phyloP scores from a whole-genome alignment of 306 rosid genomes.

The Pachyrhizus erosus region DNA sequence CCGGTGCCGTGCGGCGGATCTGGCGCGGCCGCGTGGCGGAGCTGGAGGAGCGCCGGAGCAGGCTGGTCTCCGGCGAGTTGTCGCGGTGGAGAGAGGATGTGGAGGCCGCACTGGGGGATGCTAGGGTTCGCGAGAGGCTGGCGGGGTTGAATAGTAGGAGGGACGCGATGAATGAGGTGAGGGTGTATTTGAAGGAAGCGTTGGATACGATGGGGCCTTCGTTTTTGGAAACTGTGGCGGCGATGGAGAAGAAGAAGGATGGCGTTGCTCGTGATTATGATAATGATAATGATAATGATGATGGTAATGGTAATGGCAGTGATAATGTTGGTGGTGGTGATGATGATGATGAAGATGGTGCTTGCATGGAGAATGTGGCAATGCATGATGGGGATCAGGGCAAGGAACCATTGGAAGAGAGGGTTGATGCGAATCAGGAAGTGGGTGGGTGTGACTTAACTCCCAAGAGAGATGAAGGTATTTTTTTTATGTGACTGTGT shows the following conservation, averaged over 20 bases:
- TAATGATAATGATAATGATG: background rate
- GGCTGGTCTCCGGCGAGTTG: constrained; percentile 55
- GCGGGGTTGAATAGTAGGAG: constrained; percentile 53
- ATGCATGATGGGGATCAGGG: constrained; percentile 24
- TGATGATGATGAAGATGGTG: background rate
- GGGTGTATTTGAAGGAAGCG: constrained; percentile 62
- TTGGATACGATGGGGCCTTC: constrained; percentile 65
- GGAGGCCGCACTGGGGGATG: constrained; percentile 68
- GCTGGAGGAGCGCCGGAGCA: constrained; percentile 29
- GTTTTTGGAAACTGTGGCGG: constrained; percentile 50
- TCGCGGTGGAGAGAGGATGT: constrained; percentile 51
- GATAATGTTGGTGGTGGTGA: background rate
- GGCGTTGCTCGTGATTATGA: background rate
- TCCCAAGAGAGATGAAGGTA: constrained; percentile 48
- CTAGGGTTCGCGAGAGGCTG: constrained; percentile 52
- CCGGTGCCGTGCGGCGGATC: constrained; percentile 57
- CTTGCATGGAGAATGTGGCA: constrained; percentile 30
- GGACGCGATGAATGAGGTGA: constrained; percentile 55
- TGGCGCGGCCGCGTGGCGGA: constrained; percentile 68
- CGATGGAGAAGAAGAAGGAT: constrained; percentile 5
- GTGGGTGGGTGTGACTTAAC: constrained; percentile 34
- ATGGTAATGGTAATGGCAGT: background rate
- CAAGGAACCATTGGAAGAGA: constrained; percentile 35
- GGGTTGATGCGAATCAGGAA: constrained; percentile 29
- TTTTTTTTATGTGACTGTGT: background rate